Evolutionary conservation across 2,329 filamentous ascomycete species (phyloP), one percentile per base, ranked within the genome.

Genomic region (Ophiosphaerella herpotricha): DNA sequence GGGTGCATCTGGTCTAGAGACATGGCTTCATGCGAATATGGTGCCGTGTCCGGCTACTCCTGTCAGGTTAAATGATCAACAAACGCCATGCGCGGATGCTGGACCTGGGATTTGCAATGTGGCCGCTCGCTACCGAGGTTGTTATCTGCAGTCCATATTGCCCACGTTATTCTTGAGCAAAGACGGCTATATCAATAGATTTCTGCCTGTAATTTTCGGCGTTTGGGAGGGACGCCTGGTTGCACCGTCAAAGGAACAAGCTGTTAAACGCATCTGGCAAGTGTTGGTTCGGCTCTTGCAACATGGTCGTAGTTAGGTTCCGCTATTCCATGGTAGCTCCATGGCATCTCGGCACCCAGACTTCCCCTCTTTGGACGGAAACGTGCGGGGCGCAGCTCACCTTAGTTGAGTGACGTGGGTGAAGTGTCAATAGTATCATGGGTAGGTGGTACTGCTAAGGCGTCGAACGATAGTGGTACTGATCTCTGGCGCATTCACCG

Each of bases 41-140:
- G 34, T 29, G 21, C 45, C 39, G 41, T 50, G 39, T 52, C 54
- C 39, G 48, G 54, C 49, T 58, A 60, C 48, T 58, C 57, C 53
- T 47, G 50, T 48, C 42, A 35, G 41, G 58, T 46, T 37, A 36
- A 50, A 26, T 41, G 63, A 66, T 66, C 58, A 59, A 56, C 64
- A 58, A 55, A 47, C 57, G 55, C 55, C 48, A 41, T 43, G 53
- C 46, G 58, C 46, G 50, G 40, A n/a, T 36, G 43, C 41, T 29
- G 41, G 44, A 46, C 55, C 55, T 51, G 58, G 55, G 39, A 51
- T 42, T 38, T 44, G 48, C 43, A 48, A 52, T 46, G 46, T 54
- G 40, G 56, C 52, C 51, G 55, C 60, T 67, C 63, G 64, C 62
- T 67, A 66, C 63, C 63, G 53, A 57, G 39, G 54, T 52, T 54